A percentile compares a stretch with the other conserved stretches of the same genome.
phyloP scores from a whole-genome alignment of 306 rosid genomes.

The Psophocarpus tetragonolobus region DNA sequence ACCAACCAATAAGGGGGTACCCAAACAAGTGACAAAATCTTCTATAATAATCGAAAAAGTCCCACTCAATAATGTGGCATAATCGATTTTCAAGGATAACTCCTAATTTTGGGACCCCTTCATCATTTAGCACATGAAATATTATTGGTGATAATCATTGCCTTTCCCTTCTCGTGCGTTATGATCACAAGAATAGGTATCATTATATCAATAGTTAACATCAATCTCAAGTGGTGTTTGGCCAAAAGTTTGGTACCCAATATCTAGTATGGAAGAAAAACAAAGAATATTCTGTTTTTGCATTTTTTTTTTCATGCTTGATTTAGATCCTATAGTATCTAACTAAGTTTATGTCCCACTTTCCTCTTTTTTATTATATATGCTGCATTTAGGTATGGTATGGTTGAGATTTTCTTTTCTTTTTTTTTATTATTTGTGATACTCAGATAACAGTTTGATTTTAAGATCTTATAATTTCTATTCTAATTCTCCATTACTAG shows the following conservation, averaged over 20 bases:
- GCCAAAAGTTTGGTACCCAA: constrained; percentile 15
- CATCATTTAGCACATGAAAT: constrained; percentile 16
- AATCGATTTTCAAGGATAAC: background rate
- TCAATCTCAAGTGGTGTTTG: background rate
- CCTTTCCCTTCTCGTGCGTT: constrained; percentile 4
- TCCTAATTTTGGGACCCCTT: constrained; percentile 17
- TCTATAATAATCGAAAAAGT: background rate
- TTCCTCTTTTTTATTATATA: too few relatives aligned
- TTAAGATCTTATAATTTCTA: too few relatives aligned
- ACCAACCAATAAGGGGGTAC: background rate
- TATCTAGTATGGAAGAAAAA: background rate
- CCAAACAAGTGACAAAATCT: background rate
- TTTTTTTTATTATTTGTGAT: too few relatives aligned
- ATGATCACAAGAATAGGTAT: background rate
- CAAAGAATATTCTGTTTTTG: background rate
- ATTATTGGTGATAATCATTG: constrained; percentile 16
- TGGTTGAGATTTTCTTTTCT: too few relatives aligned
- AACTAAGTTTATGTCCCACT: too few relatives aligned
- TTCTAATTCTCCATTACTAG: too few relatives aligned
- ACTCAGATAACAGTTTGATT: too few relatives aligned
- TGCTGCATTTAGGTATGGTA: too few relatives aligned
- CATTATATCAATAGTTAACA: background rate
- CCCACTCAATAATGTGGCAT: background rate
- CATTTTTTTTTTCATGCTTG: background rate
- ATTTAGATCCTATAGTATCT: background rate